These are phyloP conservation scores for Lipomyces japonicus DNA, from an alignment of 805 yeast genomes.

Conservation along the genomic window DNA sequence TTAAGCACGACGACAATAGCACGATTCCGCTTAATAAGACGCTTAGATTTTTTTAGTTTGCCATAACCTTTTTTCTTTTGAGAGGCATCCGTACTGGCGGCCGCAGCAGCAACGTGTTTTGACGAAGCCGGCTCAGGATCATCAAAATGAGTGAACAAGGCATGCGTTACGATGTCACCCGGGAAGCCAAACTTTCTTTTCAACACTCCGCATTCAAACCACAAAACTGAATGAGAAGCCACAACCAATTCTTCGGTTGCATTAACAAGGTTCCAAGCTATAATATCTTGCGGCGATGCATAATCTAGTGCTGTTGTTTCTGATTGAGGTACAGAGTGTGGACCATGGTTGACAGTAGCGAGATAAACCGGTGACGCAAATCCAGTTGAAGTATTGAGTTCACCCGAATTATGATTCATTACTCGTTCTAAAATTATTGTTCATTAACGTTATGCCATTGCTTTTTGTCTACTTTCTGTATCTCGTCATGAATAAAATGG, in stretches of 20 bases:
- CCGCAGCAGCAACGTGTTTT: slow-evolving; percentile 1
- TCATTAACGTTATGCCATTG: too few species aligned
- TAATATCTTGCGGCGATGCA: too few species aligned
- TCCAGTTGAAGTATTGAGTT: too few species aligned
- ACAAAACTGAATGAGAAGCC: slow-evolving; percentile 43
- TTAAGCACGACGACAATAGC: slow-evolving; percentile 59
- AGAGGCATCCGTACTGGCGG: slow-evolving; percentile 4
- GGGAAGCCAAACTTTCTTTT: slow-evolving; percentile 50
- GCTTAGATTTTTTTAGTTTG: not conserved
- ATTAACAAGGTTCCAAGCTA: too few species aligned
- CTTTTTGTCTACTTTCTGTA: too few species aligned
- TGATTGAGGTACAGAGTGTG: too few species aligned
- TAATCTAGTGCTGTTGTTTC: too few species aligned
- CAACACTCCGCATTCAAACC: slow-evolving; percentile 50
- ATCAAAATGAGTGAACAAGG: slow-evolving; percentile 58
- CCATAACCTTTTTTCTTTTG: slow-evolving; percentile 3
- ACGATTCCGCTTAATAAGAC: slow-evolving; percentile 10
- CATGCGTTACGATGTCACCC: slow-evolving; percentile 49
- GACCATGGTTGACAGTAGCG: too few species aligned
- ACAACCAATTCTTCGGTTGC: slow-evolving; percentile 42
- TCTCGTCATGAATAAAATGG: too few species aligned
- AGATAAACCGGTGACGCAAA: too few species aligned
- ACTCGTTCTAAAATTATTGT: too few species aligned
- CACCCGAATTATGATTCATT: too few species aligned
- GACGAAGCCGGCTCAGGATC: slow-evolving; percentile 1